A percentile compares a stretch with the other conserved stretches of the same genome.
These are phyloP conservation scores for Hemisphaericaspora nanyangensis DNA, from an alignment of 805 yeast species.

Conservation along the genomic window DNA sequence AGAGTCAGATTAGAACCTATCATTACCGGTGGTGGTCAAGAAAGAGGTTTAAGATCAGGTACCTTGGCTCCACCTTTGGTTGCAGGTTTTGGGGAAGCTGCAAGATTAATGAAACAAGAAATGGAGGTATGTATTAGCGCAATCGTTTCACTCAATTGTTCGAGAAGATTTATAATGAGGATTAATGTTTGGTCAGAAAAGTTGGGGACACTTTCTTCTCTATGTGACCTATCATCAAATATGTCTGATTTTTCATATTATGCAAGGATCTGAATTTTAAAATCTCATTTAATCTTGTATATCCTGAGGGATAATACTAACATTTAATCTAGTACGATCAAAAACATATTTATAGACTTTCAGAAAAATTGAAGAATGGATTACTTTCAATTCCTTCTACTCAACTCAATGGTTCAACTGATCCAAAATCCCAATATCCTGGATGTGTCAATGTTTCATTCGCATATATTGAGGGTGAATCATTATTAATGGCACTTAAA, in stretches of 20 bases:
- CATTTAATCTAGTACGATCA: slow-evolving; percentile 48
- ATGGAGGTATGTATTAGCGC: slow-evolving; percentile 35
- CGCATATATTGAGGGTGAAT: slow-evolving; percentile 98
- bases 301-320: too few species aligned
- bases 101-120: slow-evolving; percentile 74
- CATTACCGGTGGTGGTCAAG: slow-evolving; percentile 98
- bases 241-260: slow-evolving; percentile 7
- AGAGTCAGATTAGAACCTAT: slow-evolving; percentile 95
- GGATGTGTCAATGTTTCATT: slow-evolving; percentile 97
- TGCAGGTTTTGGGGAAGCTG: slow-evolving; percentile 97
- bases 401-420: slow-evolving; percentile 79
- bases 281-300: too few species aligned
- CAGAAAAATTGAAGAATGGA: slow-evolving; percentile 68
- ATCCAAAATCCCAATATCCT: slow-evolving; percentile 51
- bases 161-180: too few species aligned
- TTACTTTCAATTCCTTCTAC: slow-evolving; percentile 83
- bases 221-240: background rate
- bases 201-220: slow-evolving; percentile 3
- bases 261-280: slow-evolving; percentile 20
- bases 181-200: background rate
- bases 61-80: slow-evolving; percentile 96
- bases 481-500: slow-evolving; percentile 93
- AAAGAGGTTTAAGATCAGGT: slow-evolving; percentile 95
- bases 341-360: slow-evolving; percentile 63
- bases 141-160: too few species aligned